Conservation (phyloP, 306 rosid genomes). For the Lupinus albus region DNA sequence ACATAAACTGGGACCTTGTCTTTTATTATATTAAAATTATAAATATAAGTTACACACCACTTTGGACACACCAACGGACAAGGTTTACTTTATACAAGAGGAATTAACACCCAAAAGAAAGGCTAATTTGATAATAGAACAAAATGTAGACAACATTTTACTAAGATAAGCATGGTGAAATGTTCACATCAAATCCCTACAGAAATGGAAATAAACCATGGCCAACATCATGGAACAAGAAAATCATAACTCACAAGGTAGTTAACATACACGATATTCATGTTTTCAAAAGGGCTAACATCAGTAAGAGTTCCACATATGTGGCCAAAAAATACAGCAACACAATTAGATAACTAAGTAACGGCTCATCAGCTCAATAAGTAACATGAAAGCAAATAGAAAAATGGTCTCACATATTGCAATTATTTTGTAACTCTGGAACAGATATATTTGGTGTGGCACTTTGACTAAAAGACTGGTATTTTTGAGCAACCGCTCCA, state of each 20-base stretch:
- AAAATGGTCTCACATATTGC: conserved; percentile 73
- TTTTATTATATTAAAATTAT: not conserved
- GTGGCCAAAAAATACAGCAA: conserved; percentile 10
- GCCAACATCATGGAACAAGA: not conserved
- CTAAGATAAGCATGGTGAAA: conserved; percentile 2
- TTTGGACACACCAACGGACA: not conserved
- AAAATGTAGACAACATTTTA: conserved; percentile 14
- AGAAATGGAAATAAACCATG: conserved; percentile 20
- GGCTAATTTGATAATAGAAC: not conserved
- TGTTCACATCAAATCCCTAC: conserved; percentile 15
- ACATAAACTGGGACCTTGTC: not conserved
- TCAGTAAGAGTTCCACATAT: conserved; percentile 23
- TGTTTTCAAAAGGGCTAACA: conserved; percentile 5
- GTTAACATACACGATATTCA: not conserved
- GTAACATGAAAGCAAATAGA: not conserved
- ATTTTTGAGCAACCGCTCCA: conserved; percentile 93
- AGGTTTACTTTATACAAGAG: not conserved
- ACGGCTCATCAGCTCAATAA: conserved; percentile 15
- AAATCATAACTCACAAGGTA: conserved; percentile 22
- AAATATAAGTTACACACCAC: conserved; percentile 1
- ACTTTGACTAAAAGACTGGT: conserved; percentile 91
- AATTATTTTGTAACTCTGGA: conserved; percentile 91
- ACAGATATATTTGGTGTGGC: conserved; percentile 80
- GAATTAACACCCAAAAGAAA: not conserved
- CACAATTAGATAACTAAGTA: not conserved